Conservation (phyloP, 345 rosid species). For the Zanthoxylum bungeanum region DNA sequence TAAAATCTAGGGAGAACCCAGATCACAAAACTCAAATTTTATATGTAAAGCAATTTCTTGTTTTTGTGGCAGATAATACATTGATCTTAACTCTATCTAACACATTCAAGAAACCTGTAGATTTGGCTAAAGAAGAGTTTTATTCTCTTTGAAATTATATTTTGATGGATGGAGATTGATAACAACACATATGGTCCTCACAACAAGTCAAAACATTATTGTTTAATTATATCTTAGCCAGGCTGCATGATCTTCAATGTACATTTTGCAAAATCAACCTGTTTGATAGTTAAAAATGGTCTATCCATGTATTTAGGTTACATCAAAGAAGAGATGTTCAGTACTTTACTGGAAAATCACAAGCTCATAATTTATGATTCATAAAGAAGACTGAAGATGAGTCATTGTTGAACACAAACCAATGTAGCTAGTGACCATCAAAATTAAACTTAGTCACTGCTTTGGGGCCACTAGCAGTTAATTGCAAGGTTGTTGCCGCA, state of each 20-base stretch:
- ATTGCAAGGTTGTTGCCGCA: neutral
- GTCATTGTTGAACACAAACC: neutral
- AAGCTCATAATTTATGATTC: neutral
- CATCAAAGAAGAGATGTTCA: constrained; percentile 1
- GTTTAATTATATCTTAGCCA: neutral
- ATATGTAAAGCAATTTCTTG: neutral
- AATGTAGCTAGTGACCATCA: neutral
- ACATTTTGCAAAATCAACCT: neutral
- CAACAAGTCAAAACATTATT: too few species aligned
- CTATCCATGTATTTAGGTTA: neutral
- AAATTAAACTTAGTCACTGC: too few species aligned
- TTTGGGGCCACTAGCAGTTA: constrained; percentile 4
- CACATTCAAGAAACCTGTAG: neutral
- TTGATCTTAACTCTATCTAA: neutral
- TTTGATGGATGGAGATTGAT: constrained; percentile 4
- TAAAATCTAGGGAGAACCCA: too few species aligned
- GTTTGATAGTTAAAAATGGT: neutral
- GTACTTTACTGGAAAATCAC: neutral
- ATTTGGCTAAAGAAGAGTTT: neutral
- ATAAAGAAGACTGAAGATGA: too few species aligned
- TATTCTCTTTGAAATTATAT: neutral
- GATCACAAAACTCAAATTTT: neutral
- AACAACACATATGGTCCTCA: neutral
- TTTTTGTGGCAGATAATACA: neutral
- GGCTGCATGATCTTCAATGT: neutral